Evolutionary conservation across 768 basidiomycete species (phyloP), one percentile per base, ranked within the genome.

Genomic region (Leccinellum rugosiceps): DNA sequence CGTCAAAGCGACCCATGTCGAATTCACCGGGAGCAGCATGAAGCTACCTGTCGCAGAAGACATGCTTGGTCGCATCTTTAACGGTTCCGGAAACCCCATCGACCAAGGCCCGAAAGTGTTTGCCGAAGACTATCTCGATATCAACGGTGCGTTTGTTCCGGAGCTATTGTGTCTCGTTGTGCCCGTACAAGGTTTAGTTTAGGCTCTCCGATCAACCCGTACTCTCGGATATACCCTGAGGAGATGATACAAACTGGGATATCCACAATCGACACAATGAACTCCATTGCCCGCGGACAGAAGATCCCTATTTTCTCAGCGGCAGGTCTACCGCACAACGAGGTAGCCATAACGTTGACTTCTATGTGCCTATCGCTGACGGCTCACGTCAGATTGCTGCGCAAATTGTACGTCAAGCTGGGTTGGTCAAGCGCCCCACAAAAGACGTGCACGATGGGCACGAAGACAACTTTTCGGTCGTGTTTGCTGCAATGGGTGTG

Each of bases 221-320:
- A 87, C 74, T 92, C 92, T 60, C 94, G 97, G 72, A 98, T 98
- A 78, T 98, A 99, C 78, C 97, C 97, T 58, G 97, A 98, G 76
- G 97, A 99, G 77, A 99, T 99, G 97, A 98, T 99, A 62, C 97
- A 99, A 75, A 99, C 97, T 34, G 97, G 97, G 76, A 98, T 98
- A 68, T 99, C 97, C 45, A 99, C 97, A 25, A 95, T 96, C 69
- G 94, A 96, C 72, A 85, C 85, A 44, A 96, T 96, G 94, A 95
- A 99, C 77, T 96, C 96, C 57, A 99, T 99, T 71, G 97, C 97
- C 59, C 94, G 97, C 77, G 97, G 97, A 13, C 97, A 99, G 77
- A 99, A 99, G 84, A 98, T 99, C 64, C 97, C 97, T 59, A 99
- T 99, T 72, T 99, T 99, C 80, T 98, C 94, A 50, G 97, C 97